Conservation (phyloP, 2,329 filamentous ascomycete species). For the Gyromitra esculenta region DNA sequence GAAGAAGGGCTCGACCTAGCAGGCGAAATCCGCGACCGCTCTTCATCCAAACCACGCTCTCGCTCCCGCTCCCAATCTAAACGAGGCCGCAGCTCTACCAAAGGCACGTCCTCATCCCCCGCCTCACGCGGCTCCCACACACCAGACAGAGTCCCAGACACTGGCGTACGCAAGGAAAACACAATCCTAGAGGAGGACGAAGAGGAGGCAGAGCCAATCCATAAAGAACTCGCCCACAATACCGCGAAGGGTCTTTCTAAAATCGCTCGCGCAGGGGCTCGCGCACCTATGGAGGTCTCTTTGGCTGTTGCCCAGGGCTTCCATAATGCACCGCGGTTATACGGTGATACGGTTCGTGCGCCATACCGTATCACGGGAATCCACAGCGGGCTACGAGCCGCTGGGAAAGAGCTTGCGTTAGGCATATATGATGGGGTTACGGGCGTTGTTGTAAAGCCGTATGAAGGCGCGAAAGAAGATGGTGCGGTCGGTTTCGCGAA, state of each 20-base stretch:
- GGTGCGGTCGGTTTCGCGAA: constrained; percentile 67
- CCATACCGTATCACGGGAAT: constrained; percentile 73
- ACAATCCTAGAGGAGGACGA: constrained; percentile 43
- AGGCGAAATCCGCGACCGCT: constrained; percentile 17
- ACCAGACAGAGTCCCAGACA: constrained; percentile 25
- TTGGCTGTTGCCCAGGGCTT: constrained; percentile 66
- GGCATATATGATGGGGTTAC: constrained; percentile 74
- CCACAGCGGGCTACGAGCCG: constrained; percentile 70
- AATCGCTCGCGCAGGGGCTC: constrained; percentile 63
- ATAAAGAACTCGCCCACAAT: constrained; percentile 66
- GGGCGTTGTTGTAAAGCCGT: constrained; percentile 70
- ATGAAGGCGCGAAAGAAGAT: constrained; percentile 67
- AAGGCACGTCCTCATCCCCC: background rate
- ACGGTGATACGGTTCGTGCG: constrained; percentile 74
- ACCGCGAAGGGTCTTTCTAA: constrained; percentile 61
- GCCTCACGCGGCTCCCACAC: constrained; percentile 31
- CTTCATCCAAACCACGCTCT: constrained; percentile 24
- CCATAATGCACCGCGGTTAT: constrained; percentile 67
- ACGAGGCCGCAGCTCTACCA: constrained; percentile 1
- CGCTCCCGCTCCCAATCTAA: constrained; percentile 21
- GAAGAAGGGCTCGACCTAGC: constrained; percentile 44
- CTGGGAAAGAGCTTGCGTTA: constrained; percentile 70
- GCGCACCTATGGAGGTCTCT: constrained; percentile 61
- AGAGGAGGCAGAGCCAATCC: constrained; percentile 59
- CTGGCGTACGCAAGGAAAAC: constrained; percentile 7